Base-by-base conservation (phyloP, 1,139 yeast genomes). In the Hyphopichia pseudoburtonii region DNA sequence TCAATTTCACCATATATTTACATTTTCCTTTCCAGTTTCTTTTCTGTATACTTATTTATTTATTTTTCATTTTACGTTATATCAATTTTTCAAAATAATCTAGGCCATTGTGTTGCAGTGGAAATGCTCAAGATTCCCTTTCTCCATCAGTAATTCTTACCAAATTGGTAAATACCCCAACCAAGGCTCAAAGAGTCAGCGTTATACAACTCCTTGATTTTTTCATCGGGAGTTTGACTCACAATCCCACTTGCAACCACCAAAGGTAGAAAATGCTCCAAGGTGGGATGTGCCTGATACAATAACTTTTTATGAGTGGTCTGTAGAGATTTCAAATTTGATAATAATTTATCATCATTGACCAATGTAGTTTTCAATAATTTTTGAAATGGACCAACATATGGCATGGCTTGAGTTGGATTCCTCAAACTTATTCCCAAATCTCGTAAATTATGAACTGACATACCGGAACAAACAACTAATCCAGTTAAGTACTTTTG, bases 371-470 rank as follows among this genome's bases (percentile, higher is more conserved):
- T 47, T 2, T 64, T 62, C 12, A 83, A 52, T n/a, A 70, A 42
- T 3, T 54, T 45, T 47, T 77, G 76, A 58, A 84, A 84, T 26
- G 69, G 68, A 34, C 57, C 51, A 5, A 66, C 74, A 47, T 82
- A 82, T 0, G 82, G 76, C 52, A 72, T 48, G 2, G 62, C 51
- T 30, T 50, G 50, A 3, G 55, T 59, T 2, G 52, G 51, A 18
- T 41, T 38, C 8, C 38, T 30, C 19, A 50, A 41, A 4, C 55
- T 44, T 21, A 30, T 25, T 10, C 73, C 62, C 17, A 79, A 31
- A 43, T 85, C 90, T 28, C 77, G 50, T 34, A 86, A 66, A 49
- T 86, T 86, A 58, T 86, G 95, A 12, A 85, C 94, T 5, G 86
- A 68, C 86, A 84, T 82, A 2, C 95, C 95, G 0, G 90, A 82